Conservation (phyloP, 2,329 filamentous ascomycete species). For the Lasiodiplodia sp. region DNA sequence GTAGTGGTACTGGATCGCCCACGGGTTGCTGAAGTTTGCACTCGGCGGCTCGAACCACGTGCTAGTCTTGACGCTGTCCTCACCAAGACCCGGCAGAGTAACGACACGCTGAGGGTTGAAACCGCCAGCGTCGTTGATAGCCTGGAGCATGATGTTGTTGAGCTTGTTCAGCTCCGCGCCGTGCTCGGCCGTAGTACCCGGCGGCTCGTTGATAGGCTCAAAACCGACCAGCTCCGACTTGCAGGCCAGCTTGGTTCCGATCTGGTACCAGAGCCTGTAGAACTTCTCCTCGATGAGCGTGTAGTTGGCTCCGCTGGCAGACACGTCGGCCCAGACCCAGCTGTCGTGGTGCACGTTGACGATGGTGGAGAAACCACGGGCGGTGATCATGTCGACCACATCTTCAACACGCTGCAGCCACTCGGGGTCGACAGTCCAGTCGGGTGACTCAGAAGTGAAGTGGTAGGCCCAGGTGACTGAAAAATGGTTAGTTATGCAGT, state of each 20-base stretch:
- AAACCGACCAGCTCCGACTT: constrained; percentile 63
- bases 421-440: constrained; percentile 60
- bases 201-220: constrained; percentile 67
- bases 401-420: constrained; percentile 66
- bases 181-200: constrained; percentile 60
- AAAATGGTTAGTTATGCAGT: constrained; percentile 9
- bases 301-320: constrained; percentile 54
- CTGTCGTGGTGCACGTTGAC: constrained; percentile 68
- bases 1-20: constrained; percentile 69
- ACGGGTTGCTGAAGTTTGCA: constrained; percentile 59
- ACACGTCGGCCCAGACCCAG: constrained; percentile 65
- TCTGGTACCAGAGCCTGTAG: constrained; percentile 64
- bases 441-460: constrained; percentile 58
- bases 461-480: constrained; percentile 66
- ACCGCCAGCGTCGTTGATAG: constrained; percentile 62
- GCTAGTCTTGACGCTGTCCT: constrained; percentile 62
- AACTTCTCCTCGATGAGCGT: constrained; percentile 65
- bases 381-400: constrained; percentile 64
- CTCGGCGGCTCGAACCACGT: constrained; percentile 62
- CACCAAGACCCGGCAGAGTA: constrained; percentile 60
- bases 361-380: constrained; percentile 60
- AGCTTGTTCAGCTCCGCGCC: constrained; percentile 62
- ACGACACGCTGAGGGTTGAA: constrained; percentile 64
- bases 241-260: constrained; percentile 62
- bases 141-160: constrained; percentile 64